phyloP scores from a whole-genome alignment of 2,329 filamentous ascomycete species.

The Akanthomyces dipterigenus region DNA sequence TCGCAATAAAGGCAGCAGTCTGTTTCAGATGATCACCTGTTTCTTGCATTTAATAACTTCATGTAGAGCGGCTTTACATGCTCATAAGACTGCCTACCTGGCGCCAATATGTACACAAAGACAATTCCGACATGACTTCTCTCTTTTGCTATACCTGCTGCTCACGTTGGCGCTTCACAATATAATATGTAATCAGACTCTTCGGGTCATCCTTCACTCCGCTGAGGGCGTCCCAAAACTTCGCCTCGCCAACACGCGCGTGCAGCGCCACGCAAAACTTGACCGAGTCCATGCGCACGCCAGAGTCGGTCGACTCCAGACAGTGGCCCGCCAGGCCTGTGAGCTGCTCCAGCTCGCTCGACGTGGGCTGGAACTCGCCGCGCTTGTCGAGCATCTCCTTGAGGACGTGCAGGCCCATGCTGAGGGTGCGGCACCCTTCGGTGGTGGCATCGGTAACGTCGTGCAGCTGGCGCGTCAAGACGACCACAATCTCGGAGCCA shows the following conservation, averaged over 20 bases:
- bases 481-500: conserved; percentile 50
- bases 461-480: conserved; percentile 44
- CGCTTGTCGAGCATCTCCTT: conserved; percentile 50
- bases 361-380: conserved; percentile 40
- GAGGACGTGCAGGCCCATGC: conserved; percentile 59
- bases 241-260: conserved; percentile 48
- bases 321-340: conserved; percentile 47
- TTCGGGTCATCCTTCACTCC: conserved; percentile 64
- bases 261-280: conserved; percentile 71
- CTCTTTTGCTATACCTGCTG: not conserved
- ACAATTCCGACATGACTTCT: not conserved
- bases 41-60: not conserved
- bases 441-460: conserved; percentile 32
- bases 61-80: not conserved
- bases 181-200: conserved; percentile 74
- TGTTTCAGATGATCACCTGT: not conserved
- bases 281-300: conserved; percentile 67
- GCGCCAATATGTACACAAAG: not conserved
- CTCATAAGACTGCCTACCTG: not conserved
- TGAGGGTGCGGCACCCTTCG: conserved; percentile 46
- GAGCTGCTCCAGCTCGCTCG: conserved; percentile 45
- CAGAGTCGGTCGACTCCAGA: conserved; percentile 54
- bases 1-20: not conserved
- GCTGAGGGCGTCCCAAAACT: conserved; percentile 63
- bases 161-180: conserved; percentile 63